These are phyloP conservation scores for Moricandia moricandioides DNA, from an alignment of 345 rosid species.

Conservation along the genomic window DNA sequence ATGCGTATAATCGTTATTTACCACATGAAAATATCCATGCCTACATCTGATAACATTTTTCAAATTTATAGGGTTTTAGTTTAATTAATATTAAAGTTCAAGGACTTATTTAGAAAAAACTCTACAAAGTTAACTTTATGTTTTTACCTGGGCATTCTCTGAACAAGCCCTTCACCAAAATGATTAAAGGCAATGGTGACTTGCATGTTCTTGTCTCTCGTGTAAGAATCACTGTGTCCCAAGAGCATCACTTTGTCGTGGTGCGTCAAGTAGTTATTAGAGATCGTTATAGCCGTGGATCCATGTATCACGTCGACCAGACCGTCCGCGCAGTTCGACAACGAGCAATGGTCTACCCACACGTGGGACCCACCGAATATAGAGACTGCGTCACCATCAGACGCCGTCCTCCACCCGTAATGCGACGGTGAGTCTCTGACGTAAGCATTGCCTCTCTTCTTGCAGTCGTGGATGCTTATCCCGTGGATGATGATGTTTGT, in stretches of 20 bases:
- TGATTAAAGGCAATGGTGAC: slow-evolving; percentile 69
- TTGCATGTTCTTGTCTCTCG: slow-evolving; percentile 61
- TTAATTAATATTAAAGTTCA: background rate
- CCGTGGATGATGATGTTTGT: slow-evolving; percentile 61
- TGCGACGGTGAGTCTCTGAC: slow-evolving; percentile 61
- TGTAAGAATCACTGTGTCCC: slow-evolving; percentile 59
- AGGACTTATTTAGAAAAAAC: background rate
- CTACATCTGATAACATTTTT: slow-evolving; percentile 43
- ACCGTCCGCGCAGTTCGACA: slow-evolving; percentile 59
- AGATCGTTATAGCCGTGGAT: slow-evolving; percentile 61
- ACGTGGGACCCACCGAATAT: slow-evolving; percentile 66
- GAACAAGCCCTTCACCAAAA: slow-evolving; percentile 69
- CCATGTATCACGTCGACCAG: slow-evolving; percentile 59
- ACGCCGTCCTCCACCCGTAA: slow-evolving; percentile 60
- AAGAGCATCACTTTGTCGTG: slow-evolving; percentile 64
- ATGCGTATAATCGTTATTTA: slow-evolving; percentile 64
- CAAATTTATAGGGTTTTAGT: background rate
- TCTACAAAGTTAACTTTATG: background rate
- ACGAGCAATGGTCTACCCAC: slow-evolving; percentile 65
- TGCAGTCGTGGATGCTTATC: slow-evolving; percentile 55
- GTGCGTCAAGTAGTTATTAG: slow-evolving; percentile 55
- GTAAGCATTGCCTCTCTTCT: slow-evolving; percentile 54
- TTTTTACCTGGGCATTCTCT: slow-evolving; percentile 71
- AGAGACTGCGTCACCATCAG: slow-evolving; percentile 61
- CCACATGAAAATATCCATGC: slow-evolving; percentile 68